Conservation (phyloP, 768 basidiomycete genomes). For the Mycena amicta region DNA sequence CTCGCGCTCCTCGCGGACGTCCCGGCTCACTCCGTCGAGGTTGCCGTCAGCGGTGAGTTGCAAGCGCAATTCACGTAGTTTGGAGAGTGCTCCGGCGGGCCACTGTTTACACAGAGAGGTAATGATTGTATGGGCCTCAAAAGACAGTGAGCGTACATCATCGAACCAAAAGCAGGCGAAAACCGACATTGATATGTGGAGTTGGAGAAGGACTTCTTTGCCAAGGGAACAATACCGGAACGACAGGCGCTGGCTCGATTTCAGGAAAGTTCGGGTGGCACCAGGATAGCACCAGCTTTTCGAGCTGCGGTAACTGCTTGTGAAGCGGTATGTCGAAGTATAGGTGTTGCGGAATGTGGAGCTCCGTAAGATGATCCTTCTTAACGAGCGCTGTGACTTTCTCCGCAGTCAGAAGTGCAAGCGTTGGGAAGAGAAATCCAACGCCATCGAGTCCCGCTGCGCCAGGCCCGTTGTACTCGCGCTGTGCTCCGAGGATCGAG, state of each 20-base stretch:
- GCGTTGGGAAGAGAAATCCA: neutral
- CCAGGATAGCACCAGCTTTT: slow-evolving; percentile 9
- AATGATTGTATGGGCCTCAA: neutral
- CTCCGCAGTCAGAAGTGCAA: slow-evolving; percentile 4
- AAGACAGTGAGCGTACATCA: neutral
- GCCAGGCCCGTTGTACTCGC: neutral
- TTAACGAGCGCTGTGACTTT: slow-evolving; percentile 1
- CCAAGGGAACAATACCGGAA: neutral
- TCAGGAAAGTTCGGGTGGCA: slow-evolving; percentile 11
- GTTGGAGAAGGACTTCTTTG: too few relatives aligned
- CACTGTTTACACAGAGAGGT: slow-evolving; percentile 2
- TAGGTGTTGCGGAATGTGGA: slow-evolving; percentile 15
- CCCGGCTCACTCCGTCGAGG: neutral
- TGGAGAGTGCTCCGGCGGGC: neutral
- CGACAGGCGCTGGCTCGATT: neutral
- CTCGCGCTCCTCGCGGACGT: neutral
- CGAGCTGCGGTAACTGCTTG: slow-evolving; percentile 5
- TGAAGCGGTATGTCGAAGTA: slow-evolving; percentile 10
- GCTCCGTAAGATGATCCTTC: slow-evolving; percentile 4
- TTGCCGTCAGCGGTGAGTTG: neutral
- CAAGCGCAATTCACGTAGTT: slow-evolving; percentile 10
- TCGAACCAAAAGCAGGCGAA: too few relatives aligned
- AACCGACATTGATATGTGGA: too few relatives aligned
- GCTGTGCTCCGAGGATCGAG: neutral
- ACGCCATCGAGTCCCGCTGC: neutral